A percentile compares a stretch with the other conserved stretches of the same genome.
Conservation (phyloP, 441 rosid species). For the Populus hybrid region DNA sequence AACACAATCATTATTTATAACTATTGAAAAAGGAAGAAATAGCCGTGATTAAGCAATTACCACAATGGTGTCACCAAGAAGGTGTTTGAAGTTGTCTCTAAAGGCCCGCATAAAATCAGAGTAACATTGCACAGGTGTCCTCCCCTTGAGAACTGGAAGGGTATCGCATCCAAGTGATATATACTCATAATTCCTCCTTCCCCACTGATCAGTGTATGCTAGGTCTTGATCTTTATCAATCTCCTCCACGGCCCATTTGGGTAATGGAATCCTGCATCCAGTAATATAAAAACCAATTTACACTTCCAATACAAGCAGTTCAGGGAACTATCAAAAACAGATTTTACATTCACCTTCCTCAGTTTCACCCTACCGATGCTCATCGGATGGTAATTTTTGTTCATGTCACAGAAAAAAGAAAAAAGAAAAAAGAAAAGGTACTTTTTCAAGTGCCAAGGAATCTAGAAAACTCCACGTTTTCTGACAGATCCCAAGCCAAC, state of each 20-base stretch:
- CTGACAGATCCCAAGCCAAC: neutral
- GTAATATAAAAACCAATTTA: neutral
- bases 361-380: no score
- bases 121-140: conserved; percentile 86
- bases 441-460: neutral
- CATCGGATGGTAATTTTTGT: neutral
- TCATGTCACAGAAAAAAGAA: neutral
- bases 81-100: conserved; percentile 68
- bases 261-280: conserved; percentile 65
- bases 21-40: neutral
- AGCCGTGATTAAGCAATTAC: conserved; percentile 32
- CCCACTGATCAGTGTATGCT: conserved; percentile 95
- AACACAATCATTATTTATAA: neutral
- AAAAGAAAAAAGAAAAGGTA: neutral
- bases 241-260: conserved; percentile 84
- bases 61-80: conserved; percentile 86
- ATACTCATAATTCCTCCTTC: conserved; percentile 80
- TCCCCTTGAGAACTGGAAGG: conserved; percentile 70
- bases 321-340: no score
- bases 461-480: neutral
- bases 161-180: conserved; percentile 86
- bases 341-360: neutral
- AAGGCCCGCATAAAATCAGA: conserved; percentile 89
- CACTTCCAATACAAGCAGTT: neutral
- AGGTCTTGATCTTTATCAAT: conserved; percentile 59